Evolutionary conservation across 148 eudicot species (phyloP).

Genomic region (Chenopodium suecicum): DNA sequence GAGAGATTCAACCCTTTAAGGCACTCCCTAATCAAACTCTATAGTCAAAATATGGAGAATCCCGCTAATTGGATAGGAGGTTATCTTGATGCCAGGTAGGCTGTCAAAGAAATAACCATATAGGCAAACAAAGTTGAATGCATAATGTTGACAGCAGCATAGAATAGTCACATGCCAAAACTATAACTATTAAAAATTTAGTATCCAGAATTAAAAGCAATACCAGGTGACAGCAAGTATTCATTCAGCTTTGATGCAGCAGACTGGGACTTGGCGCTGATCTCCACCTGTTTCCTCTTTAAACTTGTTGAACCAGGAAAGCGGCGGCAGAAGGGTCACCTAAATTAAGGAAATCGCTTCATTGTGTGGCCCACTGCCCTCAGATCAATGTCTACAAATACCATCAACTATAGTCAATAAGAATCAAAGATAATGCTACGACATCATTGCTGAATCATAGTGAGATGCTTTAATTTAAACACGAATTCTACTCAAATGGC

Average conservation of each 20-base stretch:
- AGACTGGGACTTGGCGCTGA: not conserved
- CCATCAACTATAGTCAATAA: not conserved
- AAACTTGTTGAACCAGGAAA: not conserved
- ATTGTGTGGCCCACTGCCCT: constrained; percentile 1
- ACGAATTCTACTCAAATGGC: not conserved
- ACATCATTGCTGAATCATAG: not conserved
- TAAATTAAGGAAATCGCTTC: not conserved
- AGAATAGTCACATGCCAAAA: not conserved
- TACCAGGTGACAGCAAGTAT: not conserved
- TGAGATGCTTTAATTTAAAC: not conserved
- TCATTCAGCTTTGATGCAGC: not conserved
- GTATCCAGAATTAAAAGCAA: not conserved
- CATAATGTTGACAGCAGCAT: not conserved
- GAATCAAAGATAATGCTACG: not conserved
- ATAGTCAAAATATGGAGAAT: not conserved
- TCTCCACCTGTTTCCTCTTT: not conserved
- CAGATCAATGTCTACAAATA: not conserved
- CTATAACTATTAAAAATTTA: not conserved
- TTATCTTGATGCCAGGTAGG: not conserved
- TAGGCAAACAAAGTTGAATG: not conserved
- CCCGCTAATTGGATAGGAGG: not conserved
- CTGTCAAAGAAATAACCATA: not conserved
- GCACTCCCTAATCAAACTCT: not conserved
- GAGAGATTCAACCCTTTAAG: not conserved
- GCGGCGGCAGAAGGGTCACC: not conserved